Conservation (phyloP, 768 basidiomycete species). For the Rhodotorula kratochvilovae region DNA sequence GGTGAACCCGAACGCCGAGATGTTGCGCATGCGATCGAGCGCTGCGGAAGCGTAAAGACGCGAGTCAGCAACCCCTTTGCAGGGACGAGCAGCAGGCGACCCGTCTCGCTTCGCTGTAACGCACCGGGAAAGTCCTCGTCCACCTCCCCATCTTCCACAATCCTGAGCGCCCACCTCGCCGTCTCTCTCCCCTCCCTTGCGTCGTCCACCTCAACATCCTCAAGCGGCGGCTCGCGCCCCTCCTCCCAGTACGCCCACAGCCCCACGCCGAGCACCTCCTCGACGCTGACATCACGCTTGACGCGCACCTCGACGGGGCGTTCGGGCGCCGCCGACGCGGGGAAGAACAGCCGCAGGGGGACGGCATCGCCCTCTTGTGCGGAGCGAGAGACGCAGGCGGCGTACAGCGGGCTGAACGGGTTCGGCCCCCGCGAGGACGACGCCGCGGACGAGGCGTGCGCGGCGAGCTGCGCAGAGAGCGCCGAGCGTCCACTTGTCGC, state of each 20-base stretch:
- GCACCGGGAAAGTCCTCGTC: slow-evolving; percentile 97
- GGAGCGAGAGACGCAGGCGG: slow-evolving; percentile 56
- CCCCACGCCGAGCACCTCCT: slow-evolving; percentile 91
- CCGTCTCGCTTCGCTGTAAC: too few relatives aligned
- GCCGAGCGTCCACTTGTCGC: too few relatives aligned
- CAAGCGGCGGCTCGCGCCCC: slow-evolving; percentile 60
- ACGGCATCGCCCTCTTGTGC: slow-evolving; percentile 60
- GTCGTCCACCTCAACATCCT: slow-evolving; percentile 37
- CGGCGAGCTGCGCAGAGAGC: slow-evolving; percentile 26
- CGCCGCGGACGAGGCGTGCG: background rate
- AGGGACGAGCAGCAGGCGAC: too few relatives aligned
- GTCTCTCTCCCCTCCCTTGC: slow-evolving; percentile 56
- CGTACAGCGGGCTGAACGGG: slow-evolving; percentile 83
- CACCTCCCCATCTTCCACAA: slow-evolving; percentile 95
- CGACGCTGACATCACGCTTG: slow-evolving; percentile 80
- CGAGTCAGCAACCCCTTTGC: too few relatives aligned
- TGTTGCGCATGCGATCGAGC: slow-evolving; percentile 77
- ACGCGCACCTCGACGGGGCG: slow-evolving; percentile 66
- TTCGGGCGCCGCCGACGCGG: slow-evolving; percentile 53
- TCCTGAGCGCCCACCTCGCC: slow-evolving; percentile 84
- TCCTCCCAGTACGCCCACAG: slow-evolving; percentile 92
- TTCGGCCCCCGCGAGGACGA: slow-evolving; percentile 50
- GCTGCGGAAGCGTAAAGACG: too few relatives aligned
- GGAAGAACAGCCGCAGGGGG: slow-evolving; percentile 74
- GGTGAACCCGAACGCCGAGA: slow-evolving; percentile 81